Evolutionary conservation across 2,329 filamentous ascomycete genomes (phyloP), one percentile per base, ranked within the genome.

Genomic region (Aphanocladium album): DNA sequence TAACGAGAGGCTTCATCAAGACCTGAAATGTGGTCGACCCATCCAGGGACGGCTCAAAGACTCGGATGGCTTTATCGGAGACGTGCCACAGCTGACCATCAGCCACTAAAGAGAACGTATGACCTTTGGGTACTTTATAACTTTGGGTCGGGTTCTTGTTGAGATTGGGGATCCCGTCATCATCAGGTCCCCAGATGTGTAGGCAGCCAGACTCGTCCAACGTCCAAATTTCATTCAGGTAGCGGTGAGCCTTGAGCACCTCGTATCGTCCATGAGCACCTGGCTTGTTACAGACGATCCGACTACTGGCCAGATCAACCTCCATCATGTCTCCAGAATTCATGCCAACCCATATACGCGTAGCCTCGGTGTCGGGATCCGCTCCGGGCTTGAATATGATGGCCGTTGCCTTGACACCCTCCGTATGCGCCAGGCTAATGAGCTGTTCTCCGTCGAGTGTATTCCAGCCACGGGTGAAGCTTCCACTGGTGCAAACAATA

Each of bases 191-290:
- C 95, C 95, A 99, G 5, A 98, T 84, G 65, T 91, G 87, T 16
- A 99, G 77, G 50, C 89, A 90, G 12, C 95, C 95, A 51, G 89
- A 86, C 64, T 97, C 93, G 71, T 98, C 95, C 52, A 99, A 74
- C 0, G 93, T 93, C 95, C 95, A 99, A 72, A 99, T 84, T 69
- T 97, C 90, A 66, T 91, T 91, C 64, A 86, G 88, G 72, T 96
- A 89, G 43, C 95, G 86, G 70, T 91, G 89, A 46, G 99, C 96
- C 67, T 87, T 91, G 64, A 90, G 84, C 55, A 99, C 83, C 66
- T 96, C 90, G 63, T 86, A 83, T 46, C 90, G 86, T 8, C 87
- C 85, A 68, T 98, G 95, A 2, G 90, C 89, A 55, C 81, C 86
- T 2, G 83, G 76, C 67, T 89, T 90, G 19, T 83, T 89, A 30